Evolutionary conservation across 495 filamentous ascomycete species (phyloP).

Genomic region (Penicillium cosmopolitanum): DNA sequence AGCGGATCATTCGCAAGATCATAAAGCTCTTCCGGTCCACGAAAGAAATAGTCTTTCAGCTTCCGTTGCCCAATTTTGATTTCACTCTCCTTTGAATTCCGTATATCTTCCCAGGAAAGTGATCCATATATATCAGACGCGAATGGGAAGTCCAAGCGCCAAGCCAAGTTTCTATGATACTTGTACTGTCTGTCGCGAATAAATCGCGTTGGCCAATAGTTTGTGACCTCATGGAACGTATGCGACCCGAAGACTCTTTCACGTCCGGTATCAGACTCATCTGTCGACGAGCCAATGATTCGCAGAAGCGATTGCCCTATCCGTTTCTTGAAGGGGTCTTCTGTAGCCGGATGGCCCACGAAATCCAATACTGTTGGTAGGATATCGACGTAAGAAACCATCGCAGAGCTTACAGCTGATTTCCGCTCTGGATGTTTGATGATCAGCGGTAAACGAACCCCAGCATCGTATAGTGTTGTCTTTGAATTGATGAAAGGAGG

Average conservation of each 20-base stretch:
- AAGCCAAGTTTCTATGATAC: slow-evolving; percentile 49
- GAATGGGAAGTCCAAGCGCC: slow-evolving; percentile 47
- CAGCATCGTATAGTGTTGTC: slow-evolving; percentile 48
- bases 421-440: slow-evolving; percentile 24
- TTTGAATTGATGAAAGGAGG: slow-evolving; percentile 51
- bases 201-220: slow-evolving; percentile 49
- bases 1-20: slow-evolving; percentile 45
- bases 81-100: slow-evolving; percentile 19
- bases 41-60: slow-evolving; percentile 42
- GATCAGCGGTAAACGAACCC: slow-evolving; percentile 42
- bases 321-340: slow-evolving; percentile 5
- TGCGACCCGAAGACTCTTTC: slow-evolving; percentile 47
- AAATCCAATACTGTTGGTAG: slow-evolving; percentile 46
- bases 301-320: slow-evolving; percentile 40
- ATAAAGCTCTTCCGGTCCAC: slow-evolving; percentile 46
- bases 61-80: slow-evolving; percentile 39
- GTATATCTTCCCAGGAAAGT: slow-evolving; percentile 42
- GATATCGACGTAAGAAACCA: slow-evolving; percentile 47
- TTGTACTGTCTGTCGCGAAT: slow-evolving; percentile 40
- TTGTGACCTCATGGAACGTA: slow-evolving; percentile 49
- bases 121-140: slow-evolving; percentile 46
- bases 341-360: slow-evolving; percentile 17
- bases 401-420: slow-evolving; percentile 36
- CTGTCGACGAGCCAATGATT: slow-evolving; percentile 23
- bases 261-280: slow-evolving; percentile 15